Percentiles rank a stretch among this genome's conserved stretches.
phyloP scores from a whole-genome alignment of 768 basidiomycete genomes.

The Hemileccinum impolitum region DNA sequence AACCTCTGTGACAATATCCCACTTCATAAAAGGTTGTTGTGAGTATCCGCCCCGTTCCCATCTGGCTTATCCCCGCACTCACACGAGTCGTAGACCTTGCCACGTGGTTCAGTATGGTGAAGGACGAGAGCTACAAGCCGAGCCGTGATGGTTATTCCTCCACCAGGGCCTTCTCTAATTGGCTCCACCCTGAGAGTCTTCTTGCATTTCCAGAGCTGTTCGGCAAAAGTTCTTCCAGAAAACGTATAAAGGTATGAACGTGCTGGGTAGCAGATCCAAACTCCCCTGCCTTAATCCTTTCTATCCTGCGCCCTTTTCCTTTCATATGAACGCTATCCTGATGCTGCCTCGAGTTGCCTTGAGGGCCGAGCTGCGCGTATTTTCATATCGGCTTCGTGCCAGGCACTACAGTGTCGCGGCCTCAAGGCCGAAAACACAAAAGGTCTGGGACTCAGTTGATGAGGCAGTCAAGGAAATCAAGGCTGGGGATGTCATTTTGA shows the following conservation, averaged over 20 bases:
- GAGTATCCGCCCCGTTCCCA: too few species aligned
- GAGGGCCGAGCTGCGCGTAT: constrained; percentile 4
- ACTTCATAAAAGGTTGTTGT: too few species aligned
- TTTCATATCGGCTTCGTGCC: not conserved
- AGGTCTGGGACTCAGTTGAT: constrained; percentile 75
- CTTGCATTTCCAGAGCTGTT: not conserved
- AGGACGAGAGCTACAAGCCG: constrained; percentile 7
- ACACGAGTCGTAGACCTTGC: not conserved
- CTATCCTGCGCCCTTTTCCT: not conserved
- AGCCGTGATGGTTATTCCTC: constrained; percentile 2
- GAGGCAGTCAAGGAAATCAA: constrained; percentile 81
- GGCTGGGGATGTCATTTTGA: constrained; percentile 70
- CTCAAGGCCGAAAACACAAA: constrained; percentile 32
- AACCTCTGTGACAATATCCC: not conserved
- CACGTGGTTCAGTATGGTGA: constrained; percentile 6
- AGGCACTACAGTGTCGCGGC: constrained; percentile 5
- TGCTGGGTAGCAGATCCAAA: not conserved
- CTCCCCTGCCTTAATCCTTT: not conserved
- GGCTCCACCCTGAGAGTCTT: not conserved
- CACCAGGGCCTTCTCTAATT: not conserved
- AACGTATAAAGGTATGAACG: constrained; percentile 11
- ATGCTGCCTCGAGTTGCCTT: constrained; percentile 6
- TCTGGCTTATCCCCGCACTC: constrained; percentile 1
- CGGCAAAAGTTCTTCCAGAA: not conserved
- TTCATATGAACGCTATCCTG: constrained; percentile 2